Evolutionary conservation across 1,284 basidiomycete genomes (phyloP), one percentile per base, ranked within the genome.

Genomic region (Puccinia coronata): DNA sequence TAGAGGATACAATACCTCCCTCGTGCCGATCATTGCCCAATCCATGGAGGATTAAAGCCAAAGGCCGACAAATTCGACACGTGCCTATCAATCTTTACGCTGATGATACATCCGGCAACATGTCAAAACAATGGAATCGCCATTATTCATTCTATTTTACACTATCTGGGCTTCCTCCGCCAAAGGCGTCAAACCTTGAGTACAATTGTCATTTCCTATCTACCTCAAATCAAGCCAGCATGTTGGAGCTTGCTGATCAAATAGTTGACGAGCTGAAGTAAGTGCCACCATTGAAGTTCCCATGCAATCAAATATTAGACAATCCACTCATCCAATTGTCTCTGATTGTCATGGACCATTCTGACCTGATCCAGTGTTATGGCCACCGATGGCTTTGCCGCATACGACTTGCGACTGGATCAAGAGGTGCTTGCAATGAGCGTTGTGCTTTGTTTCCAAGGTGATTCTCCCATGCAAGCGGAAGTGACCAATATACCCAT

Each of bases 221-320:
- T 16, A 72, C 70, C 20, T 55, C 71, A 9, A 73, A 73, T 18
- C 28, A 14, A 2, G 43, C 47, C n/a, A 34, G 43, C 1, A n/a
- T 51, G 6, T 14, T 73, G 51, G 71, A 73, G 49, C 31, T 73
- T 1, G 71, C 28, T 31, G 72, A 88, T 43, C 85, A 84, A 0
- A 83, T 88, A 59, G 84, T 84, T 0, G 76, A 84, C 1, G 85
- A 86, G 57, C 67, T 87, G 4, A 79, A 84, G 86, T 86, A 82
- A 51, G 82, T 82, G 31, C 69, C 5, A 28, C 5, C 69, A 41
- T 67, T 28, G 11, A 70, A n/a, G 16, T 11, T 28, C 41, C 3
- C 25, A 20, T 41, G 8, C 6, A 28, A 28, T 6, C 28, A n/a
- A n/a, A n/a, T n/a, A n/a, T n/a, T n/a, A n/a, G n/a, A n/a, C n/a